Evolutionary conservation across 1,284 basidiomycete species (phyloP), one percentile per base, ranked within the genome.

Genomic region (Ustilago bromivora): DNA sequence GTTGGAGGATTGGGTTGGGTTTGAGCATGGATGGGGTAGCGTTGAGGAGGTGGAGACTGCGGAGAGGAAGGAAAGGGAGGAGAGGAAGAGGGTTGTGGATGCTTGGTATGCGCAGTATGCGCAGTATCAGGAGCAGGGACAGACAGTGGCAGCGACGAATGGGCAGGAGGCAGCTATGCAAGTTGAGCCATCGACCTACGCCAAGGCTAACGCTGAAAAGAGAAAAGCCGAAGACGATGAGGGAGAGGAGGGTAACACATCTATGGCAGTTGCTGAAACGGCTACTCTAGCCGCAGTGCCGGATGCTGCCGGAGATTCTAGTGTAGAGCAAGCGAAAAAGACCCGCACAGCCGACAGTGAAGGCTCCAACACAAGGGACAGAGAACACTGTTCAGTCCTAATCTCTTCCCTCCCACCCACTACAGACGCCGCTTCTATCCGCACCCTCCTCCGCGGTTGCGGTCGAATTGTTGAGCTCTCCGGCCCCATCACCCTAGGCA

Each of bases 351-450:
- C 82, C 73, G 71, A 83, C 4, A 38, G 46, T 7, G 55, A 64
- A 1, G 11, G 41, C 12, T n/a, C 23, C 19, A 62, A 61, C 8
- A 43, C 62, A 4, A 66, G 96, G 70, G 97, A 99, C 87, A 94
- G 97, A 57, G 97, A 99, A 88, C 94, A 98, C 81, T 91, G 91
- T 43, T 97, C 95, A 0, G 92, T 98, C 2, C 92, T 98, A 59
- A 92, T 98, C 7, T 90, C 91, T 0, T 90, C 92, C 35, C 87
- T 98, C 9, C 90, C 91, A 0, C 53, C 86, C 1, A 88, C 89
- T 41, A 89, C 89, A 6, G 88, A 89, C 0, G 91, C 94, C 59
- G 89, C 89, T 2, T 92, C 93, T 15, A 84, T 98, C n/a, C 88
- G 85, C 15, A 84, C 87, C 0, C 88, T 98, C 10, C 98, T 99